phyloP scores from a whole-genome alignment of 805 yeast species.

The Barnettozyma californica region DNA sequence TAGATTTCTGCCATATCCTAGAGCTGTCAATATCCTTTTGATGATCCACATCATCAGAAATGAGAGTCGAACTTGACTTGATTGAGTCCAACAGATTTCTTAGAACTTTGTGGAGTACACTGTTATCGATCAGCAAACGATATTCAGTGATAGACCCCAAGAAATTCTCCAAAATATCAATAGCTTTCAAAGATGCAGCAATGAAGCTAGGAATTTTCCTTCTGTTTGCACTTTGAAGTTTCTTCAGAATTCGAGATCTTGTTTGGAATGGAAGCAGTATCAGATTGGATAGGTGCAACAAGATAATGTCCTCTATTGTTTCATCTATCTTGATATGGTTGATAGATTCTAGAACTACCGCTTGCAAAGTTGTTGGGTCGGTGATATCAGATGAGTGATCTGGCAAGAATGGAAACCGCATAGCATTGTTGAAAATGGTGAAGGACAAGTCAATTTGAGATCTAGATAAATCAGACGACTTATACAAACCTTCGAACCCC shows the following conservation, averaged over 20 bases:
- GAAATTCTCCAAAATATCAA: slow-evolving; percentile 35
- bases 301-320: slow-evolving; percentile 38
- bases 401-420: slow-evolving; percentile 70
- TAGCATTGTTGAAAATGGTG: slow-evolving; percentile 55
- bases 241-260: slow-evolving; percentile 49
- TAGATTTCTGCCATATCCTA: slow-evolving; percentile 53
- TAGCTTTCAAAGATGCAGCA: slow-evolving; percentile 48
- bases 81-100: slow-evolving; percentile 50
- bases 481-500: slow-evolving; percentile 46
- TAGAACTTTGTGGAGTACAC: slow-evolving; percentile 40
- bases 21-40: slow-evolving; percentile 9
- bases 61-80: slow-evolving; percentile 31
- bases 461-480: slow-evolving; percentile 27
- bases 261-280: slow-evolving; percentile 57
- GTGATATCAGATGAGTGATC: slow-evolving; percentile 47
- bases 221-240: slow-evolving; percentile 37
- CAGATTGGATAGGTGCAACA: slow-evolving; percentile 51
- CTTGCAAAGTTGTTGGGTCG: slow-evolving; percentile 61
- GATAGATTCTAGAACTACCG: slow-evolving; percentile 48
- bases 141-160: slow-evolving; percentile 30
- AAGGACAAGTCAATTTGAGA: slow-evolving; percentile 45
- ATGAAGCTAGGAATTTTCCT: slow-evolving; percentile 57
- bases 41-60: slow-evolving; percentile 24
- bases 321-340: slow-evolving; percentile 25
- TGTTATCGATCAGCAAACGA: slow-evolving; percentile 36